Base-by-base conservation (phyloP, 2,329 filamentous ascomycete genomes). In the Ophiocordyceps polyrhachis-furcata region DNA sequence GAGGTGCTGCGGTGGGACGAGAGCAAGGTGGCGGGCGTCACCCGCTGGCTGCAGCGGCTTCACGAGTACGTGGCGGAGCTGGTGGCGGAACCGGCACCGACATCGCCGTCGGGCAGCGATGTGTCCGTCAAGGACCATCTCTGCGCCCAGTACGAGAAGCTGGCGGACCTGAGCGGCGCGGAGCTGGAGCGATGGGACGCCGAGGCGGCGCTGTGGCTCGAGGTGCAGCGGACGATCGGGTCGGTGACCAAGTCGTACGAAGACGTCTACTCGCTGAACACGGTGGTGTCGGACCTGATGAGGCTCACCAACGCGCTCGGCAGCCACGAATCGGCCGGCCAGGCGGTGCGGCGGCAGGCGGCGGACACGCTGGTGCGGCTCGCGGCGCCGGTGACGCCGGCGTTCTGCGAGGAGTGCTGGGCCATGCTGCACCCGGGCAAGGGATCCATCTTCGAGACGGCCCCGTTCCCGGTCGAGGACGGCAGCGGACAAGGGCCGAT, bases 1-100 rank as follows among this genome's bases (percentile, higher is more conserved):
- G 86, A 93, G 46, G 74, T 91, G 1, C 71, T 94, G 2, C 83
- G 91, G 58, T 94, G 87, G 86, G 85, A 93, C 45, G 83, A 85
- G 55, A 66, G 71, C 38, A 89, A 87, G 58, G 89, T 94, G 43
- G 67, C 78, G 0, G 87, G 87, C 2, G 74, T 93, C 17, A 81
- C 83, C 43, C 74, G 87, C 44, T 94, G 87, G 87, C 70, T 93
- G 15, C 67, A 70, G 4, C 73, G 82, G 19, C 57, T 93, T 15
- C 65, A 79, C 58, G 74, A 78, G 41, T 62, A 81, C 29, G 69
- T 79, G 5, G 47, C 23, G 7, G 50, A 50, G 19, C 45, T 58
- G 43, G 52, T 52, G 13, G 45, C 48, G 21, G 21, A 23, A 23
- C 4, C 13, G 32, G 13, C 13, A 17, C 32, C 13, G 32, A 4